Percentiles rank a stretch among this genome's conserved stretches.
Evolutionary conservation across 1,139 yeast species (phyloP).

Genomic region (Debaryomycetaceae sp.): DNA sequence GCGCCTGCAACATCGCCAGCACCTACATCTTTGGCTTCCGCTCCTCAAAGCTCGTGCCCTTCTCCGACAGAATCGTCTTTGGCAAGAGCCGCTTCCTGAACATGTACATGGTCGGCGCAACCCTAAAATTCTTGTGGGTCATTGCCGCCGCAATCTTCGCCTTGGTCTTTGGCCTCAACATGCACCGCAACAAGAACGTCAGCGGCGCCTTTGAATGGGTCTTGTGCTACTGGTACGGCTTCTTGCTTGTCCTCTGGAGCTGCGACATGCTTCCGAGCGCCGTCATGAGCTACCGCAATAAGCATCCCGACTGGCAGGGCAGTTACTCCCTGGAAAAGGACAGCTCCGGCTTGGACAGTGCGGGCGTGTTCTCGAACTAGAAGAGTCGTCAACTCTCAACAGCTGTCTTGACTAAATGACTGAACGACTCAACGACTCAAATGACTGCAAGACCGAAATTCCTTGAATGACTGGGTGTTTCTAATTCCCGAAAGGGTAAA

Average conservation of each 20-base stretch:
- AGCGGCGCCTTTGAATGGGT: conserved; percentile 75
- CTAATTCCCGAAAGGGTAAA: too few relatives aligned
- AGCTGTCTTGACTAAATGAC: too few relatives aligned
- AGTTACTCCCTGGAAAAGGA: conserved; percentile 4
- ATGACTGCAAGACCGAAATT: too few relatives aligned
- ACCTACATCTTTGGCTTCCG: conserved; percentile 36
- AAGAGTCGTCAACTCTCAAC: too few relatives aligned
- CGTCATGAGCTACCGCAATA: conserved; percentile 9
- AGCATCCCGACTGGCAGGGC: conserved; percentile 9
- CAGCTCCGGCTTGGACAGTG: background rate
- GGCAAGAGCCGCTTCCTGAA: conserved; percentile 28
- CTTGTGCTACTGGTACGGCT: conserved; percentile 73
- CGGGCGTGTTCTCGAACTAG: too few relatives aligned
- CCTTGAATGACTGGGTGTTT: too few relatives aligned
- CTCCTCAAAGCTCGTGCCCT: conserved; percentile 11
- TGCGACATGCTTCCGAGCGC: conserved; percentile 66
- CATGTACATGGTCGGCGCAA: conserved; percentile 39
- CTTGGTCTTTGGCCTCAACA: conserved; percentile 48
- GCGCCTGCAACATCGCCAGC: conserved; percentile 49
- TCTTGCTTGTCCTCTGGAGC: conserved; percentile 52
- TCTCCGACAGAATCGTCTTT: conserved; percentile 31
- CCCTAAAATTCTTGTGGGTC: conserved; percentile 56
- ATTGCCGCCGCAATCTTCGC: conserved; percentile 61
- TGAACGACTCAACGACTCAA: too few relatives aligned
- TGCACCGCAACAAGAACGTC: conserved; percentile 28